phyloP scores from a whole-genome alignment of 345 rosid genomes.

The Lepidium didymum region DNA sequence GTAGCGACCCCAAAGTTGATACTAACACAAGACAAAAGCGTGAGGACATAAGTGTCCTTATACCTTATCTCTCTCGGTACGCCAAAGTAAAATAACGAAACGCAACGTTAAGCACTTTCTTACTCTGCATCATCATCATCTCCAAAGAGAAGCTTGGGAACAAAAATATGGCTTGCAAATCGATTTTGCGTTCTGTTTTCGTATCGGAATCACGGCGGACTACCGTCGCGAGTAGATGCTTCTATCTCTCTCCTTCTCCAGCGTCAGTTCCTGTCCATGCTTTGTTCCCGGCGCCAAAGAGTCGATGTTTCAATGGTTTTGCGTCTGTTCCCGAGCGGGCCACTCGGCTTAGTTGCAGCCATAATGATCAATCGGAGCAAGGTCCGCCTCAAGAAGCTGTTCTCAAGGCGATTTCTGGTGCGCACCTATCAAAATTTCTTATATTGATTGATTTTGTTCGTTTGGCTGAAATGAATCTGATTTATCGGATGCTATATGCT shows the following conservation, averaged over 20 bases:
- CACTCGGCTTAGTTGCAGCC: conserved; percentile 36
- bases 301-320: conserved; percentile 20
- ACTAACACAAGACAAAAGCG: background rate
- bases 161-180: conserved; percentile 61
- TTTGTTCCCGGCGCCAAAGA: conserved; percentile 21
- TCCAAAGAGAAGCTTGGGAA: background rate
- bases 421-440: background rate
- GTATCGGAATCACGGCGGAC: conserved; percentile 48
- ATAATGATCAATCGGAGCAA: conserved; percentile 45
- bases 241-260: conserved; percentile 29
- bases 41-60: conserved; percentile 3
- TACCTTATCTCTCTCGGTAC: background rate
- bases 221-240: conserved; percentile 28
- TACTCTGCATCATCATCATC: background rate
- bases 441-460: background rate
- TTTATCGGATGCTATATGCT: background rate
- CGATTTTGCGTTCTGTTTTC: conserved; percentile 52
- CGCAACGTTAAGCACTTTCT: background rate
- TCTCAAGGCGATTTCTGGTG: conserved; percentile 94
- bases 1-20: background rate
- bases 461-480: conserved; percentile 3
- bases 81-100: background rate
- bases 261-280: conserved; percentile 22
- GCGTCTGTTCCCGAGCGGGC: conserved; percentile 32
- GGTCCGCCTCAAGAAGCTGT: conserved; percentile 93